Conservation (phyloP, 1,139 yeast species). For the Saccharomycopsis hybrid region DNA sequence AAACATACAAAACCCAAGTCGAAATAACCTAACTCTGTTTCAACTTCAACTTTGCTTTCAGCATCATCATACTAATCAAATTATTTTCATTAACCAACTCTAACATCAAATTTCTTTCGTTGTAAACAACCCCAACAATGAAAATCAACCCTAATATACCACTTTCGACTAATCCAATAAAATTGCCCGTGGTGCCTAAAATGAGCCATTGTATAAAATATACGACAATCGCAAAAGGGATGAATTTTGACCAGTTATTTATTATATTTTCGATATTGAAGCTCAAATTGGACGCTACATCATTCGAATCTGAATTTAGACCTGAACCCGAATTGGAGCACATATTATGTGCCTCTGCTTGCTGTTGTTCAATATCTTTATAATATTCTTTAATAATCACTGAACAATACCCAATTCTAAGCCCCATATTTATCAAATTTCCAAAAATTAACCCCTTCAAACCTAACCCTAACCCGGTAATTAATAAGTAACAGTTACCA, state of each 20-base stretch:
- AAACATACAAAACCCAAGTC: too few relatives aligned
- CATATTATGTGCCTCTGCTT: too few relatives aligned
- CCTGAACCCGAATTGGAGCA: too few relatives aligned
- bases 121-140: conserved; percentile 32
- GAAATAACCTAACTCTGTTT: too few relatives aligned
- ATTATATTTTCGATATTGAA: not conserved
- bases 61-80: too few relatives aligned
- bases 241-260: not conserved
- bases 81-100: too few relatives aligned
- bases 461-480: conserved; percentile 39
- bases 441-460: conserved; percentile 54
- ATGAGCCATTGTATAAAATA: conserved; percentile 33
- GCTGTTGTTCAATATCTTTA: too few relatives aligned
- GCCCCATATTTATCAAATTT: conserved; percentile 56
- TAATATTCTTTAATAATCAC: conserved; percentile 33
- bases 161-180: conserved; percentile 40
- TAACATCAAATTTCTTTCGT: conserved; percentile 33
- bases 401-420: conserved; percentile 54
- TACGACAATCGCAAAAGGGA: not conserved
- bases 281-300: too few relatives aligned
- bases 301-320: too few relatives aligned
- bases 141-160: conserved; percentile 34
- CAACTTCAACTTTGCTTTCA: too few relatives aligned
- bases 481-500: conserved; percentile 41
- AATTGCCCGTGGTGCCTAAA: conserved; percentile 35